phyloP scores from a whole-genome alignment of 2,329 filamentous ascomycete species.

The Ophiocordyceps polyrhachis-furcata region DNA sequence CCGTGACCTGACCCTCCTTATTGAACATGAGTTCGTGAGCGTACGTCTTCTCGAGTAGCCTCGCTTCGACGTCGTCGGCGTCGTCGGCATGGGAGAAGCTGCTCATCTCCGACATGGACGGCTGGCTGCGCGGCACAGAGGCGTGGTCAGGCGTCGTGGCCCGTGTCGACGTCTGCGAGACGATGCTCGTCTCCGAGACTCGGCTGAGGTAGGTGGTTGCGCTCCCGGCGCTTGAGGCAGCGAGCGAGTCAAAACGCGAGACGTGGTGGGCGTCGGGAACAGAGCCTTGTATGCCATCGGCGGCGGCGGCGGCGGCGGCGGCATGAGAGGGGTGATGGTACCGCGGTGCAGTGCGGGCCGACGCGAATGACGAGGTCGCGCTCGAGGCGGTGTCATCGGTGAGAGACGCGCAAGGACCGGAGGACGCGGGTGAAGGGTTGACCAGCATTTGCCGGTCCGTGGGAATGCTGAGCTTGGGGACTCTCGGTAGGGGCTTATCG shows the following conservation, averaged over 20 bases:
- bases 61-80: constrained; percentile 59
- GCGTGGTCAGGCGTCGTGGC: constrained; percentile 67
- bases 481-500: constrained; percentile 50
- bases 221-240: constrained; percentile 59
- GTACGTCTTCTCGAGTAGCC: constrained; percentile 78
- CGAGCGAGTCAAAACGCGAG: constrained; percentile 49
- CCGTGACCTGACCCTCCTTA: constrained; percentile 87
- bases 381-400: constrained; percentile 22
- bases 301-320: constrained; percentile 7
- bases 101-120: constrained; percentile 51
- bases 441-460: constrained; percentile 6
- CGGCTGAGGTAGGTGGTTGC: constrained; percentile 63
- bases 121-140: constrained; percentile 34
- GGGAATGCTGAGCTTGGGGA: constrained; percentile 35
- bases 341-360: constrained; percentile 29
- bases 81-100: constrained; percentile 53
- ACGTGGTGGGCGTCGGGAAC: constrained; percentile 30
- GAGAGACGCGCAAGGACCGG: constrained; percentile 23
- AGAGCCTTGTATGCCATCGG: constrained; percentile 7
- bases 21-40: constrained; percentile 85
- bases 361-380: constrained; percentile 26
- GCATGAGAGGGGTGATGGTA: constrained; percentile 8
- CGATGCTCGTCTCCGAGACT: constrained; percentile 61
- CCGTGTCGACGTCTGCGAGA: constrained; percentile 69
- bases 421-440: constrained; percentile 15